These are phyloP conservation scores for Porogramme epimiltina DNA, from an alignment of 1,284 basidiomycete genomes.

Conservation along the genomic window DNA sequence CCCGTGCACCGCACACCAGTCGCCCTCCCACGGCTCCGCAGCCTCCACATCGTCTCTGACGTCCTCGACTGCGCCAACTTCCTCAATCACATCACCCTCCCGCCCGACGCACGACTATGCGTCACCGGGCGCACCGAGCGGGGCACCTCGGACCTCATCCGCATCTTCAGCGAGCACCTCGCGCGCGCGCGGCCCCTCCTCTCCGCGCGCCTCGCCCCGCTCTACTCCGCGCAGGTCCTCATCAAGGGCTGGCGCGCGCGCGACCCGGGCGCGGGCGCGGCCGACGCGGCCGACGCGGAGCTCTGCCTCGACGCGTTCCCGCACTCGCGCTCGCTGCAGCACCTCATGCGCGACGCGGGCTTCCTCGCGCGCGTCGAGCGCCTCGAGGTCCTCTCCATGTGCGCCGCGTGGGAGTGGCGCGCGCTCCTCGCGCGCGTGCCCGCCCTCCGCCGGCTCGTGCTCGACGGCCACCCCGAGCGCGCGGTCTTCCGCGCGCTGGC, in stretches of 20 bases:
- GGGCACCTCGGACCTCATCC: slow-evolving; percentile 4
- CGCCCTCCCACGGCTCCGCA: background rate
- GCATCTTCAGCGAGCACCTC: slow-evolving; percentile 1
- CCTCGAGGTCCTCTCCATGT: background rate
- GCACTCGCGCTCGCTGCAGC: background rate
- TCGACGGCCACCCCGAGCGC: background rate
- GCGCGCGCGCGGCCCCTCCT: slow-evolving; percentile 7
- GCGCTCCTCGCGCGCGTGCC: slow-evolving; percentile 10
- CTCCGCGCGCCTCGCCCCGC: slow-evolving; percentile 1
- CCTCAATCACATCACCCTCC: slow-evolving; percentile 8
- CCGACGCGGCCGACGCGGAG: background rate
- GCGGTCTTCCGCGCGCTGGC: slow-evolving; percentile 10
- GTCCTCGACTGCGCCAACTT: slow-evolving; percentile 15
- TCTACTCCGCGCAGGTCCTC: background rate
- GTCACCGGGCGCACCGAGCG: background rate
- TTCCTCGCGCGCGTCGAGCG: background rate
- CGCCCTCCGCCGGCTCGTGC: slow-evolving; percentile 4
- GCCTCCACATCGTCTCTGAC: background rate
- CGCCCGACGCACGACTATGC: background rate
- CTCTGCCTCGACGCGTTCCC: slow-evolving; percentile 1
- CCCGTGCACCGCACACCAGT: background rate
- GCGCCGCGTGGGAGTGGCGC: slow-evolving; percentile 5
- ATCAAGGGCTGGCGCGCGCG: slow-evolving; percentile 5
- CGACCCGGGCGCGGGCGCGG: background rate
- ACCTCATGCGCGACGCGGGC: background rate